Percentiles rank a stretch among this genome's conserved stretches.
phyloP scores from a whole-genome alignment of 2,329 filamentous ascomycete species.

The Cadophora luteo-olivacea region DNA sequence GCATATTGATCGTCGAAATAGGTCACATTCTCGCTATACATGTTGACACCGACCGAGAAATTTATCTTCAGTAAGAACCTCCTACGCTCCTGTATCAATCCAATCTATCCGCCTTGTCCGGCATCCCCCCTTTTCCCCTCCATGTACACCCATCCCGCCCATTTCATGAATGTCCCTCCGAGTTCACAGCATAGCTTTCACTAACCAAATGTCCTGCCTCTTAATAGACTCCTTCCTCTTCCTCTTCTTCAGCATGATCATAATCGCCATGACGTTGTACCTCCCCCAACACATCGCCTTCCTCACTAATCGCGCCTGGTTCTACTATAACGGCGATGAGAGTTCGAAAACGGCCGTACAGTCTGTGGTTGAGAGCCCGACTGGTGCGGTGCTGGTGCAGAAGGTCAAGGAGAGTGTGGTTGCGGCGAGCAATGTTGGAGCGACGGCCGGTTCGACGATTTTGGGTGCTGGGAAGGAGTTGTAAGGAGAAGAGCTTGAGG shows the following conservation, averaged over 20 bases:
- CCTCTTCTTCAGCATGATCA: constrained; percentile 83
- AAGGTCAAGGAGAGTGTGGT: constrained; percentile 40
- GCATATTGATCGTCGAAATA: constrained; percentile 73
- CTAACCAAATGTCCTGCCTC: not conserved
- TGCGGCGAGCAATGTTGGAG: constrained; percentile 15
- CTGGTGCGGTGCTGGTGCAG: constrained; percentile 34
- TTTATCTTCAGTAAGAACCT: constrained; percentile 86
- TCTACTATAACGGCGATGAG: constrained; percentile 90
- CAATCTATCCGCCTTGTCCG: not conserved
- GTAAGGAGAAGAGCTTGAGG: constrained; percentile 18
- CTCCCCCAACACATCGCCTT: constrained; percentile 89
- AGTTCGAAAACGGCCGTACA: constrained; percentile 46
- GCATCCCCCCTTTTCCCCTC: not conserved
- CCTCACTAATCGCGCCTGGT: constrained; percentile 85
- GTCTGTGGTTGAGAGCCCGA: constrained; percentile 34
- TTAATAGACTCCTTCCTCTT: constrained; percentile 84
- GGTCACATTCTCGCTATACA: constrained; percentile 95
- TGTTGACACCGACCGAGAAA: constrained; percentile 95
- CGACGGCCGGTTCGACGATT: constrained; percentile 27
- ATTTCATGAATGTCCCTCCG: not conserved
- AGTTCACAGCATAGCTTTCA: not conserved
- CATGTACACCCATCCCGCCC: not conserved
- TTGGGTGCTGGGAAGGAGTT: constrained; percentile 38
- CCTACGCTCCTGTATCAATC: not conserved
- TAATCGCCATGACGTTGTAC: constrained; percentile 88